A percentile compares a stretch with the other conserved stretches of the same genome.
Evolutionary conservation across 2,329 filamentous ascomycete genomes (phyloP).

Genomic region (Fusarium chaquense): DNA sequence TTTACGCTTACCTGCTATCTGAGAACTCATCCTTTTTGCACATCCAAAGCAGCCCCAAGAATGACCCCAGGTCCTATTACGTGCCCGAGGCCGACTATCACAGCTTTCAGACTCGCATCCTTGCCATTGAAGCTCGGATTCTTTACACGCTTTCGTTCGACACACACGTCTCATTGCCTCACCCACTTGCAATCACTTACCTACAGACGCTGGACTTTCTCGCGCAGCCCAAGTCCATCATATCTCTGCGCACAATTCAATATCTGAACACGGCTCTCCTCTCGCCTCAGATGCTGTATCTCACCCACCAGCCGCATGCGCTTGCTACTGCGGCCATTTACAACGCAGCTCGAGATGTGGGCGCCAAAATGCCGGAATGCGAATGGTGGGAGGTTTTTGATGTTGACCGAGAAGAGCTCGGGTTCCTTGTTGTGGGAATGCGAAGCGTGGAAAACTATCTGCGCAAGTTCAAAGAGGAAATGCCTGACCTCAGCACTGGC

Average conservation of each 20-base stretch:
- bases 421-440: constrained; percentile 90
- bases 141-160: constrained; percentile 83
- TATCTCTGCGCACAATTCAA: constrained; percentile 75
- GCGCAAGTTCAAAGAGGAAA: constrained; percentile 67
- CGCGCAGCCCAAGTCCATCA: constrained; percentile 57
- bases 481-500: constrained; percentile 60
- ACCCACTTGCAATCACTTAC: constrained; percentile 90
- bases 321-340: constrained; percentile 92
- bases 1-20: constrained; percentile 84
- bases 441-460: constrained; percentile 81
- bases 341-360: constrained; percentile 82
- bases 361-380: constrained; percentile 81
- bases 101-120: constrained; percentile 70
- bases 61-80: constrained; percentile 70
- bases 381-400: constrained; percentile 99
- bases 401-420: constrained; percentile 91
- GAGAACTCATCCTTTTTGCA: constrained; percentile 67
- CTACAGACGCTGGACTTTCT: constrained; percentile 85
- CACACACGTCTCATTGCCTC: constrained; percentile 85
- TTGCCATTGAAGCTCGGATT: constrained; percentile 81
- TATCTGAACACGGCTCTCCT: constrained; percentile 89
- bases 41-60: constrained; percentile 49
- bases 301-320: constrained; percentile 89
- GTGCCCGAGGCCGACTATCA: constrained; percentile 81
- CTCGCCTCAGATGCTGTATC: constrained; percentile 88